These are phyloP conservation scores for Conoideocrella luteorostrata DNA, from an alignment of 2,329 filamentous ascomycete genomes.

Conservation along the genomic window DNA sequence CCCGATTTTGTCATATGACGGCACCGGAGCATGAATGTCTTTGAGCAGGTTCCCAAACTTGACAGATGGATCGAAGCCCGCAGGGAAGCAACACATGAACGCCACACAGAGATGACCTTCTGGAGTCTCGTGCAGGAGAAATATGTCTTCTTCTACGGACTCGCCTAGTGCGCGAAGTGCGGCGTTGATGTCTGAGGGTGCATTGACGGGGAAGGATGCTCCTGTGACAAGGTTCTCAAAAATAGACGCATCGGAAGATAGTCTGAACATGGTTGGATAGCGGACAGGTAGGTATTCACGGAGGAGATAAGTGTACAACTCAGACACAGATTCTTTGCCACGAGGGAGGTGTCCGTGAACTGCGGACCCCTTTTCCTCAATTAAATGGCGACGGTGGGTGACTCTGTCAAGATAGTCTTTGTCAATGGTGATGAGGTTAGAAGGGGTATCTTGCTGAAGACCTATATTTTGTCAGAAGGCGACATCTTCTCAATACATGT, in stretches of 20 bases:
- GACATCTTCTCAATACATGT: too few relatives aligned
- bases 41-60: conserved; percentile 43
- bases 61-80: conserved; percentile 43
- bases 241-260: conserved; percentile 22
- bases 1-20: conserved; percentile 47
- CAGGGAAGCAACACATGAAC: conserved; percentile 46
- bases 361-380: conserved; percentile 29
- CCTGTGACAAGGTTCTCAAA: conserved; percentile 36
- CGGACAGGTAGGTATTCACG: conserved; percentile 39
- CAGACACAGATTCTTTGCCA: conserved; percentile 36
- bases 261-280: conserved; percentile 41
- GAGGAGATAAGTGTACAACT: conserved; percentile 43
- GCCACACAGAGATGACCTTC: conserved; percentile 38
- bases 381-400: conserved; percentile 29
- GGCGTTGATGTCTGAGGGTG: conserved; percentile 21
- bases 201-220: conserved; percentile 19
- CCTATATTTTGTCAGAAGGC: conserved; percentile 22
- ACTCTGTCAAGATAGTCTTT: conserved; percentile 41
- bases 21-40: conserved; percentile 47
- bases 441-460: conserved; percentile 34
- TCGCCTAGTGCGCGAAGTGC: conserved; percentile 38
- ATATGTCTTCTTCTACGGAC: conserved; percentile 50
- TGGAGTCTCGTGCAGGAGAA: conserved; percentile 37
- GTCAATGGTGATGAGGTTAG: conserved; percentile 48
- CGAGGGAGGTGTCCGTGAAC: conserved; percentile 36